Conservation (phyloP, 345 rosid genomes). For the Eucalyptus cloeziana region DNA sequence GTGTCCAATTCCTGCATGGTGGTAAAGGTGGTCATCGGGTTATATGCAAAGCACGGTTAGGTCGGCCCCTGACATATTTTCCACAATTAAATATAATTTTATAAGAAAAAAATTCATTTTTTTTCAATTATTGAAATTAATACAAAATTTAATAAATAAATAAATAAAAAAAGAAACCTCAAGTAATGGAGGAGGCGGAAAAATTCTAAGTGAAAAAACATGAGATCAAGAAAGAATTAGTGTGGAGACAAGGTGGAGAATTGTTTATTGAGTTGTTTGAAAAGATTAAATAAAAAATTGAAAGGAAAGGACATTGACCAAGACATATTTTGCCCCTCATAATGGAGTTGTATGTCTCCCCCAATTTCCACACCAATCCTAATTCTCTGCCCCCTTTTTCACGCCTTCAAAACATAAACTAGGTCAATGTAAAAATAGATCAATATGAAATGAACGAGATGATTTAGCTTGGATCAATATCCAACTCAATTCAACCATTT, state of each 20-base stretch:
- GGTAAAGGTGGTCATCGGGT: not conserved
- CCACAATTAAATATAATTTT: not conserved
- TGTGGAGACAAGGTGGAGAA: not conserved
- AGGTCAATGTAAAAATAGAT: not conserved
- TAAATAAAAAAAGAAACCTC: rapidly evolving
- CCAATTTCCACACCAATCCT: not conserved
- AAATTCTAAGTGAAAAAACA: not conserved
- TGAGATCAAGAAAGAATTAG: not conserved
- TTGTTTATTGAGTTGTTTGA: not conserved
- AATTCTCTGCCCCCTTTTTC: not conserved
- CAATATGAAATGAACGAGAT: not conserved
- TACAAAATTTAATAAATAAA: not conserved
- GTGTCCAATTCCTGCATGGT: not conserved
- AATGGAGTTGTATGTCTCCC: not conserved
- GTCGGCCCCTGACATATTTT: not conserved
- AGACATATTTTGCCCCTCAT: not conserved
- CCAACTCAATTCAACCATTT: not conserved
- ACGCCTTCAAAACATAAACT: not conserved
- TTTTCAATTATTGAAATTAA: not conserved
- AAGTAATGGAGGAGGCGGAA: not conserved
- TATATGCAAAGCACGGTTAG: not conserved
- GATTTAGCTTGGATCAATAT: not conserved
- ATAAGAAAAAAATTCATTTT: not conserved
- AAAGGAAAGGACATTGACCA: not conserved
- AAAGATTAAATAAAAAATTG: not conserved